Base-by-base conservation (phyloP, 1,284 basidiomycete genomes). In the Puccinia novopanici region DNA sequence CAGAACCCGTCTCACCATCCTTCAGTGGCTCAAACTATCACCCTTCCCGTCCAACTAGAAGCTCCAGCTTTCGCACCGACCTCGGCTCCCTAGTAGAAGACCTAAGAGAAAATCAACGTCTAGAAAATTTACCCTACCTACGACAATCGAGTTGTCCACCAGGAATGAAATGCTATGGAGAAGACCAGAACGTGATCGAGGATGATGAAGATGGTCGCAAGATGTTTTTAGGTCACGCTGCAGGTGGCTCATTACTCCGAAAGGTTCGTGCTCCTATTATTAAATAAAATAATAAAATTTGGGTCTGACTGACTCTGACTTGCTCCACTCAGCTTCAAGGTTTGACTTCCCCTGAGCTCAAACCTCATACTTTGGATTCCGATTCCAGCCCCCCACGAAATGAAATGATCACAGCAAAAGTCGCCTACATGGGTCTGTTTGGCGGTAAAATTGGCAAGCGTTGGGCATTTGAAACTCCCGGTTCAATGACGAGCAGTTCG, bases 181-280 rank as follows among this genome's bases (percentile, higher is more conserved):
- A 70, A 59, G 59, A 67, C 22, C 45, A 59, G 19, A 79, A 79
- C 37, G 76, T 79, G 40, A 71, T 79, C 45, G 63, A 71, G 45
- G 76, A 79, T 50, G 76, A 79, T 42, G 75, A 77, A 24, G 65
- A 79, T 48, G 76, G 76, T 22, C 76, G 42, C n/a, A 79, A 79
- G 55, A 42, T 79, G 34, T 79, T 79, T 45, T 59, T 79, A 55
- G 76, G 76, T n/a, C 63, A 71, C 48, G 67, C 27, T 17, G 63
- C 76, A 40, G 65, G 65, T n/a, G 67, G 76, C 27, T 70, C 67
- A 27, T 34, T 79, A 17, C 42, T 79, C 37, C 65, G 57, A 42
- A 79, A 79, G 40, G 76, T 79, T 57, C 24, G 6, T 57, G 4
- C 6, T 73, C 57, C 30, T 63, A 10, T 17, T n/a, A n/a, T n/a